Conservation (phyloP, 2,329 filamentous ascomycete species). For the Clonostachys chloroleuca region DNA sequence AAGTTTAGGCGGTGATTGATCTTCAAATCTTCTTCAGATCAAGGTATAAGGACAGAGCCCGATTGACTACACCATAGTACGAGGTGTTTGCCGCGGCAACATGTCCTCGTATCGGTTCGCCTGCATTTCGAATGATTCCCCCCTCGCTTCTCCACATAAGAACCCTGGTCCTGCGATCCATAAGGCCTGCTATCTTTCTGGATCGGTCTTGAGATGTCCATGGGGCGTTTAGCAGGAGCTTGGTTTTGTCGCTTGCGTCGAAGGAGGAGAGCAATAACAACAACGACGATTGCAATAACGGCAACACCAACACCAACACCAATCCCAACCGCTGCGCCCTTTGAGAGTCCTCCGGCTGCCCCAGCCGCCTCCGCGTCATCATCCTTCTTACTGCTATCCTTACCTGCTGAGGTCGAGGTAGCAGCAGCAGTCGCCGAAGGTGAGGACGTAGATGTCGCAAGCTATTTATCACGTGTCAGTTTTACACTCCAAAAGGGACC, state of each 20-base stretch:
- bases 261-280: conserved; percentile 32
- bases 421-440: background rate
- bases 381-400: conserved; percentile 6
- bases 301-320: conserved; percentile 38
- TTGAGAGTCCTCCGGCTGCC: conserved; percentile 24
- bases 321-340: conserved; percentile 42
- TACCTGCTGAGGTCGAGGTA: conserved; percentile 1
- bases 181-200: conserved; percentile 35
- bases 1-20: no score
- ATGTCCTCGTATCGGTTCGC: conserved; percentile 54
- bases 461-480: no score
- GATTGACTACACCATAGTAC: conserved; percentile 28
- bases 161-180: conserved; percentile 24
- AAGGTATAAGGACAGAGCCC: background rate
- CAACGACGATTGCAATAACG: conserved; percentile 29
- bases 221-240: background rate
- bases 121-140: conserved; percentile 43
- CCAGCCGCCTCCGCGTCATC: conserved; percentile 2
- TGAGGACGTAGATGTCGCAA: no score
- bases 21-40: no score
- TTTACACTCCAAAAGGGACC: no score
- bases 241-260: conserved; percentile 2
- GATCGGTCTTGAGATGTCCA: conserved; percentile 46
- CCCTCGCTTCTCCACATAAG: conserved; percentile 28
- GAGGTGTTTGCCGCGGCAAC: conserved; percentile 45